Evolutionary conservation across 768 basidiomycete genomes (phyloP).

Genomic region (Mycena leptocephala): DNA sequence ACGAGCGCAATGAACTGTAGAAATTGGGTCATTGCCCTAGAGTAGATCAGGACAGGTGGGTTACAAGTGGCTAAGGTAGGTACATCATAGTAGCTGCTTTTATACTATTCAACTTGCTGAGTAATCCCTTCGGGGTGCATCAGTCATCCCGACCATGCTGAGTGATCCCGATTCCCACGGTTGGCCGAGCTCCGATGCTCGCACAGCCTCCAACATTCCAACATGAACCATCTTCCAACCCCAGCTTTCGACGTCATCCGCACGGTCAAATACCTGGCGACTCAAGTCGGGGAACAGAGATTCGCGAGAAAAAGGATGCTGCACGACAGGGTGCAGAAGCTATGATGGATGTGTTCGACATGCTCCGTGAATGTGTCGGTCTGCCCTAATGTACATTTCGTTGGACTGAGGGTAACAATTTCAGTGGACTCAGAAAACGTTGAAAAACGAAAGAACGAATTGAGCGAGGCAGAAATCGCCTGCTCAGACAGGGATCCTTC

Average conservation of each 20-base stretch:
- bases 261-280: neutral
- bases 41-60: too few species aligned
- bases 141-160: too few species aligned
- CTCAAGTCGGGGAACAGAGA: neutral
- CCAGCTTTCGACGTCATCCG: neutral
- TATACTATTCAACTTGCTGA: too few species aligned
- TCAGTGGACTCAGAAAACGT: neutral
- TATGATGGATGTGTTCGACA: neutral
- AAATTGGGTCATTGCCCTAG: too few species aligned
- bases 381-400: neutral
- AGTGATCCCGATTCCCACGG: too few species aligned
- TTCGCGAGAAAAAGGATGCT: neutral
- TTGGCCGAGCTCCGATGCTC: too few species aligned
- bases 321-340: neutral
- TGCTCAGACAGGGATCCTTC: conserved; percentile 14
- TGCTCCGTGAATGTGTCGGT: too few species aligned
- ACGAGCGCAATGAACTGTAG: neutral
- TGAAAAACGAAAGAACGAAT: conserved; percentile 1
- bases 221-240: conserved; percentile 9
- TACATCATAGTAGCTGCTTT: too few species aligned
- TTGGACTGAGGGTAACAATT: neutral
- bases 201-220: too few species aligned
- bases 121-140: too few species aligned
- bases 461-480: conserved; percentile 19
- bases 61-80: too few species aligned